These are phyloP conservation scores for Scorias spongiosa DNA, from an alignment of 2,329 filamentous ascomycete species.

Conservation along the genomic window DNA sequence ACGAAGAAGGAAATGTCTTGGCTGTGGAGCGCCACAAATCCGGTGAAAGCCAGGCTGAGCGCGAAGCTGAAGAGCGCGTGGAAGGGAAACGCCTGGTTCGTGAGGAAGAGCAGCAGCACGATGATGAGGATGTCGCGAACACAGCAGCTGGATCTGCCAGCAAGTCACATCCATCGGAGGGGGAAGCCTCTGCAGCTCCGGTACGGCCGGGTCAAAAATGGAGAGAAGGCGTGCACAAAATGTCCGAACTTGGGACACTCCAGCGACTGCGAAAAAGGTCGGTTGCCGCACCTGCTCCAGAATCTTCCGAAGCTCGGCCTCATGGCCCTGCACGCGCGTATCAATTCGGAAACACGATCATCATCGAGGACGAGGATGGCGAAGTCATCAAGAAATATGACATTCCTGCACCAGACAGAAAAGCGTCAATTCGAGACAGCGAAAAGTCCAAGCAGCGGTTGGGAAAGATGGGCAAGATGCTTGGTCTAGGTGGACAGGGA, in stretches of 20 bases:
- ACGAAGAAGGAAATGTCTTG: constrained; percentile 74
- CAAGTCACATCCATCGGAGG: too few species aligned
- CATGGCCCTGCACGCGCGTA: constrained; percentile 68
- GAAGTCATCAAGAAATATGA: constrained; percentile 79
- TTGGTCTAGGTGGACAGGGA: constrained; percentile 25
- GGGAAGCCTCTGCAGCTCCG: too few species aligned
- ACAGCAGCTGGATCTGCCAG: constrained; percentile 33
- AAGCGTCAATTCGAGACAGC: constrained; percentile 11
- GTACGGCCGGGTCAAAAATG: constrained; percentile 24
- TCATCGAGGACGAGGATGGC: constrained; percentile 74
- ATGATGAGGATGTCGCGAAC: constrained; percentile 26
- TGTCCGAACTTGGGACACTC: constrained; percentile 8
- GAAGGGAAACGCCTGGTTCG: constrained; percentile 39
- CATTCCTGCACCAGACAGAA: constrained; percentile 40
- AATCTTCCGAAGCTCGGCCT: constrained; percentile 27
- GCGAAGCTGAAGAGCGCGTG: constrained; percentile 43
- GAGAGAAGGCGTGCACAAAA: constrained; percentile 27
- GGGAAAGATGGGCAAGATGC: constrained; percentile 39
- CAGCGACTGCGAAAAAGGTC: constrained; percentile 15
- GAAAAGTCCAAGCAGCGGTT: constrained; percentile 26
- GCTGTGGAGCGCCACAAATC: constrained; percentile 40
- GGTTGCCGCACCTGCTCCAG: constrained; percentile 22
- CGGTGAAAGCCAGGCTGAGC: constrained; percentile 36
- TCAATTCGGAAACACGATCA: constrained; percentile 78
- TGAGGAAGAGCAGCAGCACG: constrained; percentile 34